Conservation (phyloP, 768 basidiomycete genomes). For the Tricholoma hemisulphureum region DNA sequence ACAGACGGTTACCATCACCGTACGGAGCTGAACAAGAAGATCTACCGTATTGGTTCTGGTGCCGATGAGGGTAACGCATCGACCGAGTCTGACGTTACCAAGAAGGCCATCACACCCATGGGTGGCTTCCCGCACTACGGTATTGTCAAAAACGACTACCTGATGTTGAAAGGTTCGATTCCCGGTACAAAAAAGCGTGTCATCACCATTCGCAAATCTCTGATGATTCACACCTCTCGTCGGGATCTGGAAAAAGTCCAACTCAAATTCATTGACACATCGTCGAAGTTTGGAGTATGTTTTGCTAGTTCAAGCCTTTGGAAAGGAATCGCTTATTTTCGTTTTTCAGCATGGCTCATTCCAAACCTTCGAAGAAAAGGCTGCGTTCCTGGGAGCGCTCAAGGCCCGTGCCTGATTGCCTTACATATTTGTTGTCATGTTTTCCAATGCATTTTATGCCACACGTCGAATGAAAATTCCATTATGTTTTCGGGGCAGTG, state of each 20-base stretch:
- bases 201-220: conserved; percentile 93
- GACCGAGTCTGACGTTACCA: conserved; percentile 91
- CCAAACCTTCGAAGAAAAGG: conserved; percentile 97
- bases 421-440: conserved; percentile 39
- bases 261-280: conserved; percentile 98
- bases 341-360: conserved; percentile 82
- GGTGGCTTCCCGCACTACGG: conserved; percentile 99
- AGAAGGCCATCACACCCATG: conserved; percentile 93
- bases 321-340: background rate
- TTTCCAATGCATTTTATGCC: conserved; percentile 42
- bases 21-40: conserved; percentile 98
- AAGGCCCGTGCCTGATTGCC: conserved; percentile 69
- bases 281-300: conserved; percentile 94
- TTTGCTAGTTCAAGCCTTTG: background rate
- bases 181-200: conserved; percentile 98
- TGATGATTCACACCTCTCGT: conserved; percentile 94
- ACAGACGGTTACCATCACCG: conserved; percentile 96
- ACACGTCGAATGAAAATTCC: conserved; percentile 17
- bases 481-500: conserved; percentile 7
- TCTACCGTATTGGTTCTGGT: conserved; percentile 90
- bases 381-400: conserved; percentile 89
- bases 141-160: conserved; percentile 97
- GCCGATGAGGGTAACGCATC: conserved; percentile 80
- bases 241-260: conserved; percentile 96
- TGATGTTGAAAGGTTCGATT: conserved; percentile 94